Base-by-base conservation (phyloP, 2,329 filamentous ascomycete species). In the Conoideocrella luteorostrata region DNA sequence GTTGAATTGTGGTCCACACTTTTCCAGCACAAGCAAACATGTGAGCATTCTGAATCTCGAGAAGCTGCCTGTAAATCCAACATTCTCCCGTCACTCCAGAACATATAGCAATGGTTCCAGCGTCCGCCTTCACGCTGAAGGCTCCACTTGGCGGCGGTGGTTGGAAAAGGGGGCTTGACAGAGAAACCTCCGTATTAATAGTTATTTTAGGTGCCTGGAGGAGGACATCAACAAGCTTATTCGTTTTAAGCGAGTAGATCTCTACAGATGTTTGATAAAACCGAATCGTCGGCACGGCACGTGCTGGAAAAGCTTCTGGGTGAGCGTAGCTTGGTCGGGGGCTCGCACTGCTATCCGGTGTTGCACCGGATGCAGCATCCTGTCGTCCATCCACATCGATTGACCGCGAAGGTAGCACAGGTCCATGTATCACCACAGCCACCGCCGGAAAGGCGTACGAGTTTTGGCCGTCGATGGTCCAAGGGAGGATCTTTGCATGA, bases 261-360 rank as follows among this genome's bases (percentile, higher is more conserved):
- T 96, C 88, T 5, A 95, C 88, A 0, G 84, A 84, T 0, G 90
- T 96, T 63, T 95, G 89, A 56, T 91, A 94, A 37, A 75, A 74
- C 39, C 78, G 75, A 46, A 82, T 70, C 5, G 61, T 53, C 30
- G 66, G 52, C 30, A 58, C 47, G 43, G 58, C 52, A 43, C 63
- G 66, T 26, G 55, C 65, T 42, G 61, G 54, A 44, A 55, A 54
- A 36, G 54, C 57, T 35, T 63, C 65, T 51, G 65, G 63, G 51
- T 62, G 68, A 30, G 64, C 56, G 44, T 58, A 58, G 17, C 66
- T 63, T 4, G 65, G 60, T 52, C 69, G 62, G 41, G 70, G 64
- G 43, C 69, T 66, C 43, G 65, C 56, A 41, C 69, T 51, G 44
- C 65, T 63, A 47, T 74, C 72, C 21, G 65, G 60, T 6, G 67